phyloP scores from a whole-genome alignment of 2,329 filamentous ascomycete genomes.

The Cordyceps militaris region DNA sequence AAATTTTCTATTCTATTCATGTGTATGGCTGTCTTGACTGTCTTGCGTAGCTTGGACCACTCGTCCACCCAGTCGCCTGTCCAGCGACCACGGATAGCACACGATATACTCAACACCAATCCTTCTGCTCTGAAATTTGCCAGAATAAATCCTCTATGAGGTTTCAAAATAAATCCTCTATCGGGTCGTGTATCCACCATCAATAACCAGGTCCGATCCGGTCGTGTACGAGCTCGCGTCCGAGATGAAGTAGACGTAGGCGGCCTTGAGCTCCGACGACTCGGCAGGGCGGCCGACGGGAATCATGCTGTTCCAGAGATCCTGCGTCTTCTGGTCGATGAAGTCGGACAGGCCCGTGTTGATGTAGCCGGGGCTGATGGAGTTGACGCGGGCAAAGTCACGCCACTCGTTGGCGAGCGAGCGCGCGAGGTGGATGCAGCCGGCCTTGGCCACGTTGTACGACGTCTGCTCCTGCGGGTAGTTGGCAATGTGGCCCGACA shows the following conservation, averaged over 20 bases:
- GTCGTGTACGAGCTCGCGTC: constrained; percentile 73
- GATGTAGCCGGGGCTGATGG: constrained; percentile 62
- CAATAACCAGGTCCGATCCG: constrained; percentile 61
- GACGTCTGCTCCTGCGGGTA: constrained; percentile 61
- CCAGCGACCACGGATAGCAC: too few relatives aligned
- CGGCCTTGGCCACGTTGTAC: constrained; percentile 60
- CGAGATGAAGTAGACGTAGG: constrained; percentile 70
- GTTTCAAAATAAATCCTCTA: constrained; percentile 20
- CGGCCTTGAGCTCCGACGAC: constrained; percentile 65
- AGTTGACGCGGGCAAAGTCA: constrained; percentile 59
- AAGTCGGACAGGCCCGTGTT: constrained; percentile 62
- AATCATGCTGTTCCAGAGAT: constrained; percentile 67
- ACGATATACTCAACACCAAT: too few relatives aligned
- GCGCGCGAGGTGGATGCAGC: constrained; percentile 39
- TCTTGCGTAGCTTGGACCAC: too few relatives aligned
- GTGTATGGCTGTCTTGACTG: too few relatives aligned
- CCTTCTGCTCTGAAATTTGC: too few relatives aligned
- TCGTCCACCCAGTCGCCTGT: too few relatives aligned
- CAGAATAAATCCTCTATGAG: neutral
- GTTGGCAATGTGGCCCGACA: constrained; percentile 66
- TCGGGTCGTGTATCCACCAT: constrained; percentile 58
- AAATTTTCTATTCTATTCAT: too few relatives aligned
- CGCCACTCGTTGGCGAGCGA: constrained; percentile 59
- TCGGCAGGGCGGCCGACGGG: constrained; percentile 64
- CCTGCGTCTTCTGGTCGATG: constrained; percentile 58